phyloP scores from a whole-genome alignment of 2,329 filamentous ascomycete genomes.

The Arthrobotrys sphaeroides region DNA sequence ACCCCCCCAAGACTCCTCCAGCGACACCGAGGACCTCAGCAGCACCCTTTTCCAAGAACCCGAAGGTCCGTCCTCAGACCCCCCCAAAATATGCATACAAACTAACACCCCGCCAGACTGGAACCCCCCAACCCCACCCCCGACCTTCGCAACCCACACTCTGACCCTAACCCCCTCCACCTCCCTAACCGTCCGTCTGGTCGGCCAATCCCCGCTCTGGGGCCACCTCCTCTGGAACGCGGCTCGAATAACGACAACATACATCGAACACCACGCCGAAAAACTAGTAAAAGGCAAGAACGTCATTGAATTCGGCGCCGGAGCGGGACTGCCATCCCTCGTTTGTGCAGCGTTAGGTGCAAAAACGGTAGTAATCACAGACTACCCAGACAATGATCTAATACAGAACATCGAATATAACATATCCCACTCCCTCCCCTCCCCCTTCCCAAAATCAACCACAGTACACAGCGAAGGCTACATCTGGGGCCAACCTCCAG shows the following conservation, averaged over 20 bases:
- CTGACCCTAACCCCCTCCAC: slow-evolving; percentile 69
- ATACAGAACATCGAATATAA: slow-evolving; percentile 82
- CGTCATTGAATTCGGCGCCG: slow-evolving; percentile 90
- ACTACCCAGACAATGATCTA: slow-evolving; percentile 73
- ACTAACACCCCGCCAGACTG: no score
- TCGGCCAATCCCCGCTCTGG: slow-evolving; percentile 88
- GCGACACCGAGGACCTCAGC: slow-evolving; percentile 21
- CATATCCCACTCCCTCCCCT: slow-evolving; percentile 67
- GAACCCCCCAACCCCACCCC: slow-evolving; percentile 78
- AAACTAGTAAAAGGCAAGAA: slow-evolving; percentile 71
- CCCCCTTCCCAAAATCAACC: slow-evolving; percentile 57
- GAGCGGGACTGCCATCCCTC: slow-evolving; percentile 83
- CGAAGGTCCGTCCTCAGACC: slow-evolving; percentile 20
- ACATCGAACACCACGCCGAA: slow-evolving; percentile 75
- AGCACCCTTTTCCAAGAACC: slow-evolving; percentile 38
- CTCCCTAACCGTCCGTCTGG: slow-evolving; percentile 75
- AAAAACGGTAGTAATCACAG: slow-evolving; percentile 60
- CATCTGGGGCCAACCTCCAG: slow-evolving; percentile 79
- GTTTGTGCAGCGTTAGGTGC: slow-evolving; percentile 79
- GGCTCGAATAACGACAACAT: slow-evolving; percentile 77
- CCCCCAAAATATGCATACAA: neutral
- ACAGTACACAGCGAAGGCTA: slow-evolving; percentile 74
- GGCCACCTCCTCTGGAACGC: slow-evolving; percentile 94
- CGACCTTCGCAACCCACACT: slow-evolving; percentile 77
- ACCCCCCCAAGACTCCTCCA: neutral